Evolutionary conservation across 1,139 yeast genomes (phyloP).

Genomic region (Sugiyamaella paludigena): DNA sequence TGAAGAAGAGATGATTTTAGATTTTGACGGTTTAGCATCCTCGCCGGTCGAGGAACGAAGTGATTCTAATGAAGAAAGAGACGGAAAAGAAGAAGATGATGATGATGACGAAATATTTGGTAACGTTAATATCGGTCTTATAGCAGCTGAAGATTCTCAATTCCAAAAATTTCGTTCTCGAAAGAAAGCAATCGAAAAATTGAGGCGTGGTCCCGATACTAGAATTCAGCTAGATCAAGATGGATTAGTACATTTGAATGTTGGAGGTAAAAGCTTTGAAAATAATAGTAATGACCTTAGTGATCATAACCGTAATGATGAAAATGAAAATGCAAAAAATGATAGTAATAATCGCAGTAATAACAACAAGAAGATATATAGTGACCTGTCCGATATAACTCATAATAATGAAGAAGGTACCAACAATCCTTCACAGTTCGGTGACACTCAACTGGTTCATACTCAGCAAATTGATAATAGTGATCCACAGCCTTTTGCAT

Average conservation of each 20-base stretch:
- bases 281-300: neutral
- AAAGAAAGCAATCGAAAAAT: conserved; percentile 1
- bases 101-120: neutral
- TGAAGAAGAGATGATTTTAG: neutral
- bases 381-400: no score
- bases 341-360: neutral
- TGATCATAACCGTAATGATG: neutral
- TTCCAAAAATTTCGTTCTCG: neutral
- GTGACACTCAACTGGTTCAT: no score
- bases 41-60: conserved; percentile 9
- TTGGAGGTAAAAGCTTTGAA: neutral
- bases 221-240: conserved; percentile 9
- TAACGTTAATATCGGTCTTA: neutral
- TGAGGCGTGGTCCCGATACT: neutral
- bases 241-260: conserved; percentile 5
- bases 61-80: neutral
- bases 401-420: neutral
- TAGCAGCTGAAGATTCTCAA: conserved; percentile 12
- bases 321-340: neutral
- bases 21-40: conserved; percentile 13
- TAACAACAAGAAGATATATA: neutral
- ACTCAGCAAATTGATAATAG: no score
- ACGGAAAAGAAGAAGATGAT: neutral
- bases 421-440: no score
- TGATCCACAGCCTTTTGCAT: neutral